Evolutionary conservation across 1,284 basidiomycete species (phyloP).

Genomic region (Leucoagaricus sp.): DNA sequence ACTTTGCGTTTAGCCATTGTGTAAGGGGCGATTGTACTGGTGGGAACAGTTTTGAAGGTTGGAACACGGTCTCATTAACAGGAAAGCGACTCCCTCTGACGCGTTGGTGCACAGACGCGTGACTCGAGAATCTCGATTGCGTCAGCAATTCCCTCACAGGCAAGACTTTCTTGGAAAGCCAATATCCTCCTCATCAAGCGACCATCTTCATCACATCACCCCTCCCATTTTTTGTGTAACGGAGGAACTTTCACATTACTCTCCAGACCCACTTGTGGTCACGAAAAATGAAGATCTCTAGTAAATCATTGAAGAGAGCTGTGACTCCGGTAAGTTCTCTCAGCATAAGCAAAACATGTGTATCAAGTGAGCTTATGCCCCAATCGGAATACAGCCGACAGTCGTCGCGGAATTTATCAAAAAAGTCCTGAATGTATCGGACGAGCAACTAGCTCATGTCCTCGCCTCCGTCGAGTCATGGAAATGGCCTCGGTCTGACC

Average conservation of each 20-base stretch:
- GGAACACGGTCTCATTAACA: conserved; percentile 1
- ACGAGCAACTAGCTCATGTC: conserved; percentile 65
- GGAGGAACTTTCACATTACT: conserved; percentile 15
- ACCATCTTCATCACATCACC: conserved; percentile 16
- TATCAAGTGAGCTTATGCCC: conserved; percentile 15
- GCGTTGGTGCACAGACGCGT: conserved; percentile 23
- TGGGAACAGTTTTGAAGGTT: not conserved
- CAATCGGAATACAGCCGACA: conserved; percentile 53
- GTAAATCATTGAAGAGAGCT: conserved; percentile 78
- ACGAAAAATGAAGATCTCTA: conserved; percentile 77
- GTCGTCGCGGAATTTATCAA: conserved; percentile 76
- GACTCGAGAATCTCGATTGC: conserved; percentile 25
- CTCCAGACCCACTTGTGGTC: conserved; percentile 45
- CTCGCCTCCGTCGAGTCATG: conserved; percentile 74
- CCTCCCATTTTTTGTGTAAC: conserved; percentile 9
- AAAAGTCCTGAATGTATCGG: conserved; percentile 63
- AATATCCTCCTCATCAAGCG: conserved; percentile 12
- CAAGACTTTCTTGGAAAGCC: conserved; percentile 5
- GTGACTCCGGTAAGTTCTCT: conserved; percentile 60
- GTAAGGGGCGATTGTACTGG: not conserved
- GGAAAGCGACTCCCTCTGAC: too few species aligned
- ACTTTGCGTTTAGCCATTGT: conserved; percentile 20
- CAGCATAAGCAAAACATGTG: conserved; percentile 9
- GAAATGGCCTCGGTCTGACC: conserved; percentile 96
- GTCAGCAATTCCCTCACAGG: conserved; percentile 27